Evolutionary conservation across 768 basidiomycete genomes (phyloP).

Genomic region (Psilocybe subaeruginosa): DNA sequence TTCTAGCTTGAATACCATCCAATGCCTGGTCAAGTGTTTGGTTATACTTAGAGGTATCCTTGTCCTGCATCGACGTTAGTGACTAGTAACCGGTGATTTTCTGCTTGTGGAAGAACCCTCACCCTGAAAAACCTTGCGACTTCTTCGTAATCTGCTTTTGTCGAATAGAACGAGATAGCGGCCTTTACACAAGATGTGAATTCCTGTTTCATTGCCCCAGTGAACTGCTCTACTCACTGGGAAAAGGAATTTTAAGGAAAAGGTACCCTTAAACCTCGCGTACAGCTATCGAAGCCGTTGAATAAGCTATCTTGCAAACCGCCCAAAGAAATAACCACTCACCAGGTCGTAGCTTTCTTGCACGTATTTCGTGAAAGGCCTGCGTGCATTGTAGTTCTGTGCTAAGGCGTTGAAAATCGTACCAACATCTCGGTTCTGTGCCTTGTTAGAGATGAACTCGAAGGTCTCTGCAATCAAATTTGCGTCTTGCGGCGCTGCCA

Average conservation of each 20-base stretch:
- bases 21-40: conserved; percentile 64
- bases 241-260: conserved; percentile 53
- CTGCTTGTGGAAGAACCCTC: conserved; percentile 14
- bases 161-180: conserved; percentile 53
- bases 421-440: conserved; percentile 59
- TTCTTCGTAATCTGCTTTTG: conserved; percentile 61
- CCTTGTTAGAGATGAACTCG: conserved; percentile 53
- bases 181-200: conserved; percentile 17
- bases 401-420: conserved; percentile 64
- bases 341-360: conserved; percentile 67
- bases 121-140: conserved; percentile 78
- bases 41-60: conserved; percentile 63
- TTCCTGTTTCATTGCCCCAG: background rate
- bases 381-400: conserved; percentile 54
- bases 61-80: conserved; percentile 40
- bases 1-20: conserved; percentile 62
- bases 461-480: conserved; percentile 62
- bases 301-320: background rate
- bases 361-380: conserved; percentile 60
- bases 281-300: conserved; percentile 43
- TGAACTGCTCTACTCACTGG: conserved; percentile 38
- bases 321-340: conserved; percentile 21
- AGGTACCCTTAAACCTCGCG: conserved; percentile 72
- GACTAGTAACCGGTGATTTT: conserved; percentile 2
- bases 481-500: background rate